Base-by-base conservation (phyloP, 129 eudicot species). In the Flaveria robusta region DNA sequence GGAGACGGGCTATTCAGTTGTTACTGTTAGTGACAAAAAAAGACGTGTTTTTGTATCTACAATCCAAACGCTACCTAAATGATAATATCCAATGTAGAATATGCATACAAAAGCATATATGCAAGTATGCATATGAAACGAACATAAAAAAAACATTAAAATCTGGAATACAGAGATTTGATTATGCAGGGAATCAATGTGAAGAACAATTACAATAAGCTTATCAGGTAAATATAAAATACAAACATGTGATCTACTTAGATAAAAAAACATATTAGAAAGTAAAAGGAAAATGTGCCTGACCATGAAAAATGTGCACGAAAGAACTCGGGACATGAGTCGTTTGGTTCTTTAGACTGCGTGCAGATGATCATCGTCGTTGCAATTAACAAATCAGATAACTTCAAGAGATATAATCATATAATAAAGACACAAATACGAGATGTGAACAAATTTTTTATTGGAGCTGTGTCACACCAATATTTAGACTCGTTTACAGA, bases 1-100 rank as follows among this genome's bases (percentile, higher is more conserved):
- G 52, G 66, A 60, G 31, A 71, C 49, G 15, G 22, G 60, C 24
- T 34, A 9, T 15, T 15, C 4, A 24, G 60, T 24, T 37, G 62
- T 60, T 46, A 64, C 55, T 20, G 23, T 51, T 74, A 9, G 26
- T 24, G 77, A 70, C 82, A 74, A 74, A 58, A 20, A 56, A 6
- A 15, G 43, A 49, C 20, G 7, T 50, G 2, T 59, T 50, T 71
- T 79, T 72, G 82, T 71, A 63, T 71, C 60, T 47, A 27, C 7
- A 18, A 67, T 2, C 34, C n/a, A 59, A 59, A 24, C 18, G 1
- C 39, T 24, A 24, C 41, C 19, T 9, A 12, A 60, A 60, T 26
- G 9, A 24, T 26, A 23, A 60, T 5, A 26, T 12, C 26, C 19
- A 12, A 12, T 1, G n/a, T n/a, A n/a, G 11, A 13, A 60, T 3